A percentile compares a stretch with the other conserved stretches of the same genome.
Conservation (phyloP, 108 stramenopile genomes). For the Parmales sp. region DNA sequence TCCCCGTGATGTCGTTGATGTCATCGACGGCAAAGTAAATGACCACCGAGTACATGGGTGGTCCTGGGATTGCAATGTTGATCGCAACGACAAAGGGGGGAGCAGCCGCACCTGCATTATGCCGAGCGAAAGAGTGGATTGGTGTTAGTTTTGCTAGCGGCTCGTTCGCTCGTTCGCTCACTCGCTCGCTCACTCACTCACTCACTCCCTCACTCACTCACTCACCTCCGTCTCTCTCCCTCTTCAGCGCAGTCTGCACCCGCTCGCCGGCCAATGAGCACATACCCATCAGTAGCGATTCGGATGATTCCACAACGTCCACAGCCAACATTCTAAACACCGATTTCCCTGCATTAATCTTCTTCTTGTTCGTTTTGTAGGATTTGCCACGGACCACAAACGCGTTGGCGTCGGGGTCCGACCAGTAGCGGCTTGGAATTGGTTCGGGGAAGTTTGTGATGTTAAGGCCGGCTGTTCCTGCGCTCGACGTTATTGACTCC, state of each 20-base stretch:
- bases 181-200: too few relatives aligned
- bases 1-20: constrained; percentile 51
- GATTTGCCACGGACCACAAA: constrained; percentile 76
- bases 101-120: too few relatives aligned
- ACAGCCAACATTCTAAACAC: constrained; percentile 72
- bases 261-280: constrained; percentile 68
- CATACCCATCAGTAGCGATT: constrained; percentile 56
- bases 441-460: constrained; percentile 13
- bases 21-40: constrained; percentile 76
- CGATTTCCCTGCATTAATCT: constrained; percentile 63
- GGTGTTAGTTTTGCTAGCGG: neutral
- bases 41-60: constrained; percentile 61
- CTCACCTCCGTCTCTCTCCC: constrained; percentile 28
- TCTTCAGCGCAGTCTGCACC: constrained; percentile 59
- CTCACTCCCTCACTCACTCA: too few relatives aligned
- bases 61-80: constrained; percentile 66
- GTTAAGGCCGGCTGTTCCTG: neutral
- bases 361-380: constrained; percentile 56
- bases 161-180: too few relatives aligned
- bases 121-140: too few relatives aligned
- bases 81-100: constrained; percentile 65
- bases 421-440: constrained; percentile 38
- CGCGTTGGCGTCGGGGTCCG: constrained; percentile 70
- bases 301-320: constrained; percentile 61
- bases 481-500: too few relatives aligned